phyloP scores from a whole-genome alignment of 2,329 filamentous ascomycete genomes.

The Penicillium nordicum region DNA sequence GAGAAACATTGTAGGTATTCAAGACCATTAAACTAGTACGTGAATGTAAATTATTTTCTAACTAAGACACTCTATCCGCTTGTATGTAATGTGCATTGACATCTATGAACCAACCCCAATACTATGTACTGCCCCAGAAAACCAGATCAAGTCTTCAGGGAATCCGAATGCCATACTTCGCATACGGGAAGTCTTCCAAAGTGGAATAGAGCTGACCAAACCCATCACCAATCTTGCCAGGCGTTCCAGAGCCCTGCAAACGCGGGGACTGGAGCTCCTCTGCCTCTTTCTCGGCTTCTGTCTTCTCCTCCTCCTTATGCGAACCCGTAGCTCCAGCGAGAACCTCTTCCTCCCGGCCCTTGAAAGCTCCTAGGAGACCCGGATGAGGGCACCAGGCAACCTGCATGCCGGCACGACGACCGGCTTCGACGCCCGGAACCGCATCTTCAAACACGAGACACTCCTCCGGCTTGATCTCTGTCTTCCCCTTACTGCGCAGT shows the following conservation, averaged over 20 bases:
- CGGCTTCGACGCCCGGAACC: conserved; percentile 87
- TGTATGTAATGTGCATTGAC: not conserved
- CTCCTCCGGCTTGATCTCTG: conserved; percentile 71
- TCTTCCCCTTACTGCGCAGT: conserved; percentile 54
- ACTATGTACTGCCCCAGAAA: not conserved
- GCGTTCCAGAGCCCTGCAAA: conserved; percentile 45
- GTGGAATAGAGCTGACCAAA: conserved; percentile 54
- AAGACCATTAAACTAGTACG: not conserved
- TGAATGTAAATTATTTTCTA: not conserved
- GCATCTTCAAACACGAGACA: conserved; percentile 96
- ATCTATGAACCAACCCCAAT: not conserved
- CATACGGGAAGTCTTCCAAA: conserved; percentile 60
- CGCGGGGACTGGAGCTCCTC: conserved; percentile 37
- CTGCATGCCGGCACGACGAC: conserved; percentile 87
- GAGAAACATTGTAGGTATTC: not conserved
- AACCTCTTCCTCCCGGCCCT: conserved; percentile 73
- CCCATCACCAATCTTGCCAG: conserved; percentile 59
- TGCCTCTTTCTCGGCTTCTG: conserved; percentile 37
- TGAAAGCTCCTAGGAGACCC: conserved; percentile 70
- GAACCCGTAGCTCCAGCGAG: conserved; percentile 77
- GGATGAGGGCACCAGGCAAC: conserved; percentile 89
- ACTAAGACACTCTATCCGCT: not conserved
- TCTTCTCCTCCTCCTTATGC: conserved; percentile 55
- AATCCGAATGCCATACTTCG: conserved; percentile 54
- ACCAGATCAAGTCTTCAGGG: not conserved